A percentile compares a stretch with the other conserved stretches of the same genome.
These are phyloP conservation scores for Alternaria dauci DNA, from an alignment of 2,329 filamentous ascomycete genomes.

Conservation along the genomic window DNA sequence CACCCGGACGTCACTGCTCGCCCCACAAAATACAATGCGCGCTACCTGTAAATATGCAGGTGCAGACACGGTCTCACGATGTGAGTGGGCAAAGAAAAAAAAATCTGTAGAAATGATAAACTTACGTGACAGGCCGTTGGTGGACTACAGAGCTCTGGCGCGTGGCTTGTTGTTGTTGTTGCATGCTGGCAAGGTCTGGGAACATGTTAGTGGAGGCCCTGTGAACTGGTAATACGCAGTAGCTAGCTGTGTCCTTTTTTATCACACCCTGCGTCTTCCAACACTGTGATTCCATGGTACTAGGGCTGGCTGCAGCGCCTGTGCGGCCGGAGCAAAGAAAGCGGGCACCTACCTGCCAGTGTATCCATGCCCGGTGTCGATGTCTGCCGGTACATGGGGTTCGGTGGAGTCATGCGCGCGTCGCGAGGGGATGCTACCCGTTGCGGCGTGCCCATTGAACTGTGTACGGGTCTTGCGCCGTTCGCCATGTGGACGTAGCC, in stretches of 20 bases:
- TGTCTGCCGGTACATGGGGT: constrained; percentile 49
- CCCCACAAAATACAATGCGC: constrained; percentile 3
- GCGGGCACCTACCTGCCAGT: constrained; percentile 52
- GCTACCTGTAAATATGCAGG: background rate
- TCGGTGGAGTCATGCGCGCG: constrained; percentile 46
- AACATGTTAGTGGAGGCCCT: constrained; percentile 10
- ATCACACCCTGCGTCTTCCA: background rate
- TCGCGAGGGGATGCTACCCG: constrained; percentile 41
- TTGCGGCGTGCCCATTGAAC: constrained; percentile 44
- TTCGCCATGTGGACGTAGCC: constrained; percentile 39
- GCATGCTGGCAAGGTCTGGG: constrained; percentile 58
- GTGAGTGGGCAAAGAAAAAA: background rate
- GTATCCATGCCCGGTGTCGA: constrained; percentile 60
- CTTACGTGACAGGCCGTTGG: constrained; percentile 51
- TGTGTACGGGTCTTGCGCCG: constrained; percentile 42
- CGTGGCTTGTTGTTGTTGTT: constrained; percentile 56
- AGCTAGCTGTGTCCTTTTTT: background rate
- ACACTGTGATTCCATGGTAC: background rate
- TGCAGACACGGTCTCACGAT: background rate
- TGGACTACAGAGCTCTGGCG: constrained; percentile 47
- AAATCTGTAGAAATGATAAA: constrained; percentile 11
- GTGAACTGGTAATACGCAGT: background rate
- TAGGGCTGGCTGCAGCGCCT: background rate
- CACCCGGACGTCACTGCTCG: constrained; percentile 14
- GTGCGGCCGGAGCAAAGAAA: constrained; percentile 18